These are phyloP conservation scores for Priceomyces medius DNA, from an alignment of 805 yeast species.

Conservation along the genomic window DNA sequence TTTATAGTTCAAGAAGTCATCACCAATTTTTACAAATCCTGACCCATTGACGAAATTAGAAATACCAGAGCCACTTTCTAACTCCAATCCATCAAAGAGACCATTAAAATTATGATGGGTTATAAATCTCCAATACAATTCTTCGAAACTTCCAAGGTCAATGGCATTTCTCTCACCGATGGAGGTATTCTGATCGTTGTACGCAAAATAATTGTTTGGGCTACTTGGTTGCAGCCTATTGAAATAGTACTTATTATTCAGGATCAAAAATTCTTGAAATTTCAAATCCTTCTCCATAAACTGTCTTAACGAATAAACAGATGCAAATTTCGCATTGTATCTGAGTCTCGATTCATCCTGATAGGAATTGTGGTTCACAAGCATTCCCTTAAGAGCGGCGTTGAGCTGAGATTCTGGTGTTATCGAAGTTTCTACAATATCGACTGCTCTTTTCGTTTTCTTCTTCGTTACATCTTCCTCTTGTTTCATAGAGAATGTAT, in stretches of 20 bases:
- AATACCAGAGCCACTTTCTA: conserved; percentile 25
- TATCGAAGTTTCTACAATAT: conserved; percentile 14
- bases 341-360: conserved; percentile 19
- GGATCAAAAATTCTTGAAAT: conserved; percentile 34
- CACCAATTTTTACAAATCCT: conserved; percentile 34
- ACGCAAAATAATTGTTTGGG: conserved; percentile 5
- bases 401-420: conserved; percentile 18
- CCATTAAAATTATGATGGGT: conserved; percentile 18
- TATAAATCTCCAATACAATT: conserved; percentile 43
- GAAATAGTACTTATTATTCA: conserved; percentile 12
- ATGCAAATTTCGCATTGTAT: conserved; percentile 37
- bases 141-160: conserved; percentile 31
- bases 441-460: conserved; percentile 8
- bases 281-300: conserved; percentile 56
- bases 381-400: conserved; percentile 12
- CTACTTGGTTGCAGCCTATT: conserved; percentile 6
- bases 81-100: conserved; percentile 26
- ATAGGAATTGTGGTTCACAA: conserved; percentile 8
- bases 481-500: conserved; percentile 12
- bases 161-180: conserved; percentile 14
- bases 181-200: conserved; percentile 7
- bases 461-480: conserved; percentile 10
- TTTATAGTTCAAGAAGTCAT: conserved; percentile 26
- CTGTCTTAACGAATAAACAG: conserved; percentile 55
- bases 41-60: conserved; percentile 32